Base-by-base conservation (phyloP, 805 yeast genomes). In the Komagataella ulmi region DNA sequence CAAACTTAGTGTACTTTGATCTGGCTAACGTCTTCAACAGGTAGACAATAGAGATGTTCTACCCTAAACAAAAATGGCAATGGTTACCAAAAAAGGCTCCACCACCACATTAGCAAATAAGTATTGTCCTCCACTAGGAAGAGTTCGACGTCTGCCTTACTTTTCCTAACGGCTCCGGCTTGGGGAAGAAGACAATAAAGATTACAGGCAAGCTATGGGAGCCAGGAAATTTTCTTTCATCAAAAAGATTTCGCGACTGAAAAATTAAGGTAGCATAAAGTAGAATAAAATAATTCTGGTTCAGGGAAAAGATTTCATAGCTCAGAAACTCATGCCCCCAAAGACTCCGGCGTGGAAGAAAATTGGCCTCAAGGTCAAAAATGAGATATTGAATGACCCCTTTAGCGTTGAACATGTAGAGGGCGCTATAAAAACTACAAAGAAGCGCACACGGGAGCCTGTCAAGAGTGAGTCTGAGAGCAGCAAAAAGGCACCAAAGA, bases 301-400 rank as follows among this genome's bases (percentile, higher is more conserved):
- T 10, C n/a, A 30, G 40, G 40, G 40, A 30, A 30, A 30, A 30
- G 40, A 30, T 30, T 30, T 30, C 40, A 30, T 10, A 30, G 40
- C 40, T 30, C 14, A 21, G 6, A 30, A 30, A 17, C 17, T 44
- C 50, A 48, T 51, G 56, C 45, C 54, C 55, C 48, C 50, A 44
- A 56, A 61, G 56, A 65, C 78, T n/a, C 95, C 95, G 44, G 95
- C 95, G 1, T 86, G 95, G 95, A 86, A 86, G 63, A 73, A 80
- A 58, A 71, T 83, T 6, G 95, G 95, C 24, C 73, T 87, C 46
- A 71, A 79, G 58, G 80, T 83, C 51, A 74, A 80, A 56, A 69
- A 74, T 47, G 70, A 70, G 6, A 56, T 70, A 3, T 69, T 66
- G 3, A 62, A 65, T 14, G 83, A 77, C 56, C 80, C 77, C 1